Conservation (phyloP, 768 basidiomycete species). For the Rhodotorula kratochvilovae region DNA sequence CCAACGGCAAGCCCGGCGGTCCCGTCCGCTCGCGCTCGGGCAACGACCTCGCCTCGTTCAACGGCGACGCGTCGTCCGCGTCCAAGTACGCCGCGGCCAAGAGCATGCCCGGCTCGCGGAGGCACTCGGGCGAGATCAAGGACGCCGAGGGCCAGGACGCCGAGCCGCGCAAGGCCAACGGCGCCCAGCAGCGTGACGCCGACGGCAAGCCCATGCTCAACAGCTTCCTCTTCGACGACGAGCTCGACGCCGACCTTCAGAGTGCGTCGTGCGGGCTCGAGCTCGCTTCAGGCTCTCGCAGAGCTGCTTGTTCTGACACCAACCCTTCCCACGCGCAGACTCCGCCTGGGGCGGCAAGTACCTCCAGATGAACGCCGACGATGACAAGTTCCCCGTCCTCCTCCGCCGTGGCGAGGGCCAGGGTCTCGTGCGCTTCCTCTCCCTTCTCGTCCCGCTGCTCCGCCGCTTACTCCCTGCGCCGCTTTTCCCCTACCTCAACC, state of each 20-base stretch:
- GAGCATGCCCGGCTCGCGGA: conserved; percentile 38
- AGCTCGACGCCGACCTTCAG: conserved; percentile 89
- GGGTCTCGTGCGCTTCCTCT: conserved; percentile 38
- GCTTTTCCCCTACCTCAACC: no score
- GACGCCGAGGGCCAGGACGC: conserved; percentile 14
- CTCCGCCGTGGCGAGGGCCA: conserved; percentile 37
- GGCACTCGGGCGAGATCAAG: conserved; percentile 37
- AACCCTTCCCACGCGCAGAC: no score
- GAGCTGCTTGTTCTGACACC: no score
- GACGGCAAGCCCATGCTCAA: conserved; percentile 40
- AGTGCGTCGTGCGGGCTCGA: no score
- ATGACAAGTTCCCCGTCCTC: conserved; percentile 68
- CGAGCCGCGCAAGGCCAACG: conserved; percentile 7
- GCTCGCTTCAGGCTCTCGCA: no score
- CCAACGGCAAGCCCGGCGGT: conserved; percentile 74
- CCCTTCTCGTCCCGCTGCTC: conserved; percentile 50
- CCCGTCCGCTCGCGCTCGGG: conserved; percentile 68
- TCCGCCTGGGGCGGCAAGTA: conserved; percentile 80
- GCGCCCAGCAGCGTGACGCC: conserved; percentile 22
- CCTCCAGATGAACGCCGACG: conserved; percentile 60
- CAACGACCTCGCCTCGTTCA: conserved; percentile 54
- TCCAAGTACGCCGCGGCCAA: conserved; percentile 26
- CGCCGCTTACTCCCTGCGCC: conserved; percentile 31
- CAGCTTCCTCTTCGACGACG: conserved; percentile 78
- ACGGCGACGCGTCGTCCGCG: conserved; percentile 12